Percentiles rank a stretch among this genome's conserved stretches.
Evolutionary conservation across 352 stramenopile genomes (phyloP).

Genomic region (Globisporangium uncinulatum): DNA sequence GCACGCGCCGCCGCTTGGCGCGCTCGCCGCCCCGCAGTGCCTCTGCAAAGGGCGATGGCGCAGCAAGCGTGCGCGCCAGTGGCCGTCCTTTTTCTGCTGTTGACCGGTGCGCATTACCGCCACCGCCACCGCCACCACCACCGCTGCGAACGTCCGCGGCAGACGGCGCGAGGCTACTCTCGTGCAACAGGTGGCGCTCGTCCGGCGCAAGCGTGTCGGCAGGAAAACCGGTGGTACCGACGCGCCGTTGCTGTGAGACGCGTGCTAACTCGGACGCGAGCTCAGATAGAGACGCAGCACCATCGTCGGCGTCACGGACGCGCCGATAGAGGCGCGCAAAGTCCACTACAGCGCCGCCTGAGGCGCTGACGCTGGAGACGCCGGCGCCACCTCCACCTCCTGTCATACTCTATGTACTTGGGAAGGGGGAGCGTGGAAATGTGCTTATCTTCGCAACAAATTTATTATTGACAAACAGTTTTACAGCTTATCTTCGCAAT

Average conservation of each 20-base stretch:
- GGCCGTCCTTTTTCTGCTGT: background rate
- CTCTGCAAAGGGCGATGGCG: background rate
- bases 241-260: background rate
- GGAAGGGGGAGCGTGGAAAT: too few relatives aligned
- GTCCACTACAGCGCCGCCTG: constrained; percentile 32
- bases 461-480: too few relatives aligned
- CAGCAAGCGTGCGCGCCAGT: background rate
- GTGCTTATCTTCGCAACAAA: too few relatives aligned
- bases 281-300: background rate
- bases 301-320: constrained; percentile 9
- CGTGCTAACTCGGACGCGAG: constrained; percentile 13
- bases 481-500: too few relatives aligned
- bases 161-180: too few relatives aligned
- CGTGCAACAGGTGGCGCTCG: background rate
- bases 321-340: constrained; percentile 27
- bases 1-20: constrained; percentile 1
- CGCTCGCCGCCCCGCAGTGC: background rate
- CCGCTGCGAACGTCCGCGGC: too few relatives aligned
- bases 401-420: too few relatives aligned
- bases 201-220: background rate
- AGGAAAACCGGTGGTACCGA: background rate
- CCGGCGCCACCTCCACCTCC: too few relatives aligned
- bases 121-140: background rate
- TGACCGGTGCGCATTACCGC: background rate
- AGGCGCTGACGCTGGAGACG: too few relatives aligned